Evolutionary conservation across 805 yeast genomes (phyloP).

Genomic region (Teunomyces pallodes): DNA sequence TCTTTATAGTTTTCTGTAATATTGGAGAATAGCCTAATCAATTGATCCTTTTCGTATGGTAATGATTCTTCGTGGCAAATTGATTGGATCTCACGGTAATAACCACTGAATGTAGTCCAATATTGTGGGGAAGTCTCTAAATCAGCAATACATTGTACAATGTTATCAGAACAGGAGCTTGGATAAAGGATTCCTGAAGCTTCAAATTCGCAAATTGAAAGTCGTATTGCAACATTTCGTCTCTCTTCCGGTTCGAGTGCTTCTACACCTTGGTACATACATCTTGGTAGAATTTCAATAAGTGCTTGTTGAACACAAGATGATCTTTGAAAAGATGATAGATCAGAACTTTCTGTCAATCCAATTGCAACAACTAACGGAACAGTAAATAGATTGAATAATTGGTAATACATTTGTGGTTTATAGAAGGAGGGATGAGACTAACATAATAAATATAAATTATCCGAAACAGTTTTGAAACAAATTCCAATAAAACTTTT

Average conservation of each 20-base stretch:
- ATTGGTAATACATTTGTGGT: not conserved
- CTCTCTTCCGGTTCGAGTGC: slow-evolving; percentile 27
- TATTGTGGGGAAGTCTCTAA: slow-evolving; percentile 51
- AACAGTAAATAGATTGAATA: not conserved
- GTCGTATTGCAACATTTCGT: slow-evolving; percentile 42
- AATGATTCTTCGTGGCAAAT: slow-evolving; percentile 53
- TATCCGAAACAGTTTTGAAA: not conserved
- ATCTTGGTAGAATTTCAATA: slow-evolving; percentile 35
- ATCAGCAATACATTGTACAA: slow-evolving; percentile 37
- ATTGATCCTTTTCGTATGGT: slow-evolving; percentile 52
- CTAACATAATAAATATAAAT: not conserved
- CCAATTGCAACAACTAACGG: not conserved
- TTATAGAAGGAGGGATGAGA: not conserved
- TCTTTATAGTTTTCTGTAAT: slow-evolving; percentile 32
- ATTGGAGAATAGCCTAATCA: slow-evolving; percentile 45
- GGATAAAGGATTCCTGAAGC: slow-evolving; percentile 42
- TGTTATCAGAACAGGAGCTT: slow-evolving; percentile 21
- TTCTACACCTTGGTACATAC: slow-evolving; percentile 42
- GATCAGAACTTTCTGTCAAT: not conserved
- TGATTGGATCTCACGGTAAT: slow-evolving; percentile 51
- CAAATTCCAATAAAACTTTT: not conserved
- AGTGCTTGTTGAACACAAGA: slow-evolving; percentile 43
- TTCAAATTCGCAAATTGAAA: slow-evolving; percentile 56
- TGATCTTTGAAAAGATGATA: slow-evolving; percentile 1
- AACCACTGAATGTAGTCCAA: slow-evolving; percentile 75